Conservation (phyloP, 345 rosid genomes). For the Raphanus sativus region DNA sequence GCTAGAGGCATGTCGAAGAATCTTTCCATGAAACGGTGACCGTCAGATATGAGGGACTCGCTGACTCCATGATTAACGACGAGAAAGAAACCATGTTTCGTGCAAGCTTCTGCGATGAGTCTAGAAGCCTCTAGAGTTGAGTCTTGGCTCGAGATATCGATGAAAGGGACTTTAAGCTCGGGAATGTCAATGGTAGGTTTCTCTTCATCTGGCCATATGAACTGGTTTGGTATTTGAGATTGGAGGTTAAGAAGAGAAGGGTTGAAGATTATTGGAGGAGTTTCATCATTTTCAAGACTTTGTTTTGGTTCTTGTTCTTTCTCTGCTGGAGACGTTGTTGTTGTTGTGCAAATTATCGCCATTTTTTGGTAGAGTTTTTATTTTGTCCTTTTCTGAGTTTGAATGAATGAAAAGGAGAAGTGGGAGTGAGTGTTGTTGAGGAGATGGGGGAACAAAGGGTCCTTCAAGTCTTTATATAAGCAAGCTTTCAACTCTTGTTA, state of each 20-base stretch:
- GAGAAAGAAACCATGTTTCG: conserved; percentile 83
- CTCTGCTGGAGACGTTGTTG: conserved; percentile 33
- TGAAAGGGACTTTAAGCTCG: conserved; percentile 69
- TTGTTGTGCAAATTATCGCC: conserved; percentile 34
- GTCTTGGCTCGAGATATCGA: conserved; percentile 65
- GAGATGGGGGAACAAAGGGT: conserved; percentile 37
- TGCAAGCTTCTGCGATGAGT: conserved; percentile 69
- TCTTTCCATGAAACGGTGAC: conserved; percentile 60
- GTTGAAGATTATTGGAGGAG: conserved; percentile 59
- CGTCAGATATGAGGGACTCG: conserved; percentile 54
- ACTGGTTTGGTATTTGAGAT: conserved; percentile 63
- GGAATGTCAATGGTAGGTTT: conserved; percentile 58
- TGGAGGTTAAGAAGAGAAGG: conserved; percentile 57
- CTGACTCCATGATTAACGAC: conserved; percentile 88
- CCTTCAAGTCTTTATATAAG: conserved; percentile 31
- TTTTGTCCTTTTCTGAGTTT: conserved; percentile 18
- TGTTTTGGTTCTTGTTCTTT: conserved; percentile 34
- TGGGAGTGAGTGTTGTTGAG: conserved; percentile 32
- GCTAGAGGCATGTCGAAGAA: conserved; percentile 77
- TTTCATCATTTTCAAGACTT: conserved; percentile 24
- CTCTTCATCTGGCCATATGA: conserved; percentile 93
- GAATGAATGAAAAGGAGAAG: conserved; percentile 16
- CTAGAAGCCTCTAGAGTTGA: conserved; percentile 59
- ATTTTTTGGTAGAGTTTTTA: conserved; percentile 1
- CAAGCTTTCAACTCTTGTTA: conserved; percentile 26